Evolutionary conservation across 345 rosid species (phyloP), one percentile per base, ranked within the genome.

Genomic region (Citrus inodora): DNA sequence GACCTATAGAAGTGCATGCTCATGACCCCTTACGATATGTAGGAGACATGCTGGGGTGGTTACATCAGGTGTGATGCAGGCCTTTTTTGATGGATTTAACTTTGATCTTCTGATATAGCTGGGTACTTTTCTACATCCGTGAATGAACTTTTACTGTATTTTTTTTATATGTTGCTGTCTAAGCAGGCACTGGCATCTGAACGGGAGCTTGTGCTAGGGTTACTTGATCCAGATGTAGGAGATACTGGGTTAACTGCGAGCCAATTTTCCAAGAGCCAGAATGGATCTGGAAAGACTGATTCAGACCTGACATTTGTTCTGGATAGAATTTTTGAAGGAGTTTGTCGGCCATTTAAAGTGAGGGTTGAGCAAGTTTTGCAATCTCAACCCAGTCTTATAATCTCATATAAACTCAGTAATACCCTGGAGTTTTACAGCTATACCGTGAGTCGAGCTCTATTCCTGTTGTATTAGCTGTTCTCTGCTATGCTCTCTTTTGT

Each of bases 1-100:
- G 99, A 86, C 99, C 99, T 75, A 97, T 97, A 68, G 99, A 97
- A 89, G 99, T 96, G 83, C 99, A 94, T 87, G 99, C 98, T 59
- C 98, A 97, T 87, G 99, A 97, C 86, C 99, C 99, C 63, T 89
- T 97, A 82, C 88, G 99, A 80, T 97, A 94, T 37, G 96, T 94
- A 28, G 94, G 99, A 51, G 99, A 94, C 89, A 97, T 97, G 99
- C 90, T 97, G 61, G 99, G 98, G 76, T 97, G 99, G 99, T 85
- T 97, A 70, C 99, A 94, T 91, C 99, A 94, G 99, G 99, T 96
- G 78, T 77, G 82, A 62, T 30, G 56, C 37, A 24, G n/a, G 35
- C 7, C 69, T 30, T 42, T 76, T 53, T 19, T 9, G 60, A 53
- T 70, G 46, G 9, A 37, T 80, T 83, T 51, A 73, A n/a, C 61